Evolutionary conservation across 73 alveolate species (phyloP), one percentile per base, ranked within the genome.

Genomic region (Paramecium tetraurelia): DNA sequence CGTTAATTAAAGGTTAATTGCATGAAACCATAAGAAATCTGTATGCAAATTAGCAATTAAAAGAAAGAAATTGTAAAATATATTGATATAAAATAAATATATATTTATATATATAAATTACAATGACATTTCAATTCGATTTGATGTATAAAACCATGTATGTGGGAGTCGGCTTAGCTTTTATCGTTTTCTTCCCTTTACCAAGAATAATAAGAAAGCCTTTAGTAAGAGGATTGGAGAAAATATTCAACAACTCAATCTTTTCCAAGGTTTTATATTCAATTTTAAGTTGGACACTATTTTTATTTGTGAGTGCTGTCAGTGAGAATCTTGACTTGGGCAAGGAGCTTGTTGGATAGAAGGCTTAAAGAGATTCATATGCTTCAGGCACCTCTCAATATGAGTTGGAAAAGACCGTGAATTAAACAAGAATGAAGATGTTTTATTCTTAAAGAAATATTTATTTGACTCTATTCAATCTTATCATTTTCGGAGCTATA

Each of bases 131-230:
- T 36, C 40, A 72, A 72, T 72, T 4, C 24, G 86, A 72, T 7
- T 16, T 31, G 59, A 72, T 72, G 86, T 80, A 20, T 80, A 5
- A 20, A 20, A 31, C 57, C 14, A 80, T 80, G 90, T 44, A 35
- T 9, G 90, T 21, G 7, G 90, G 90, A 0, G 76, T 80, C 8
- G 76, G 10, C n/a, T 48, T 80, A 44, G 90, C 90, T 14, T 80
- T 35, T 40, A 24, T 46, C 11, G 57, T 80, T 10, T 43, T 80
- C 29, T 46, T 80, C 7, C 90, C 90, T 9, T 44, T 31, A 10
- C 90, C 90, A 10, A 80, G 90, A 80, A 31, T 80, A 21, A 20
- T 80, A 44, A 44, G 90, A 48, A 80, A 48, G 24, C 90, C 90
- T 22, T 44, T 80, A 35, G 72, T 80, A 18, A 41, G 46, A 44